Evolutionary conservation across 345 rosid species (phyloP).

Genomic region (Murraya paniculata): DNA sequence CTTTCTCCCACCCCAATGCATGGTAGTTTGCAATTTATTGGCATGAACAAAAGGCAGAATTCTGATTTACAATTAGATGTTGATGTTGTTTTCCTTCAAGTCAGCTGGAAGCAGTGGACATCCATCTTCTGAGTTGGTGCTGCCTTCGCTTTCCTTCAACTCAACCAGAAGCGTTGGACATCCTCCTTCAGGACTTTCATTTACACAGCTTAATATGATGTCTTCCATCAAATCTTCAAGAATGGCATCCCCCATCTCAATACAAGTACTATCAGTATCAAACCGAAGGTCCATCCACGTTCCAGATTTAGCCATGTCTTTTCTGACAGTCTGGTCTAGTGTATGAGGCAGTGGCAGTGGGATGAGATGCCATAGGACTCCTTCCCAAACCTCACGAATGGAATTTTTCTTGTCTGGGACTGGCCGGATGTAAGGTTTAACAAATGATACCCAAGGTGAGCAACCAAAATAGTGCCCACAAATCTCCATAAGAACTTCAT

Average conservation of each 20-base stretch:
- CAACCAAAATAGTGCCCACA: constrained; percentile 41
- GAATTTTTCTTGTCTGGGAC: constrained; percentile 42
- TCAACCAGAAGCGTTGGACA: constrained; percentile 23
- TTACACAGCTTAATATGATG: constrained; percentile 32
- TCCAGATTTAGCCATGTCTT: constrained; percentile 62
- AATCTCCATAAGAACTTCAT: constrained; percentile 72
- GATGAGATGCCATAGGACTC: constrained; percentile 66
- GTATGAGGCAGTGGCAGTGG: constrained; percentile 66
- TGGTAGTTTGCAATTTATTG: constrained; percentile 1
- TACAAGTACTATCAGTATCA: constrained; percentile 42
- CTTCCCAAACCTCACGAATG: constrained; percentile 55
- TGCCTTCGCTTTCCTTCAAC: constrained; percentile 29
- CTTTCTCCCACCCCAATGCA: constrained; percentile 3
- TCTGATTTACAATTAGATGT: constrained; percentile 17
- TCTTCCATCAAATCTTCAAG: constrained; percentile 65
- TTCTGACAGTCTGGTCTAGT: constrained; percentile 64
- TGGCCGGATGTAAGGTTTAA: constrained; percentile 44
- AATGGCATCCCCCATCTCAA: constrained; percentile 51
- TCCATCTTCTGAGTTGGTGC: constrained; percentile 22
- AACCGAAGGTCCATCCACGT: constrained; percentile 66
- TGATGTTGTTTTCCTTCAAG: constrained; percentile 27
- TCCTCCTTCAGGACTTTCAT: constrained; percentile 21
- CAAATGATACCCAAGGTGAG: constrained; percentile 50
- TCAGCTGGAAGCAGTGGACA: constrained; percentile 21
- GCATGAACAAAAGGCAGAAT: not conserved